Evolutionary conservation across 495 filamentous ascomycete genomes (phyloP).

Genomic region (Xylaria castorea): DNA sequence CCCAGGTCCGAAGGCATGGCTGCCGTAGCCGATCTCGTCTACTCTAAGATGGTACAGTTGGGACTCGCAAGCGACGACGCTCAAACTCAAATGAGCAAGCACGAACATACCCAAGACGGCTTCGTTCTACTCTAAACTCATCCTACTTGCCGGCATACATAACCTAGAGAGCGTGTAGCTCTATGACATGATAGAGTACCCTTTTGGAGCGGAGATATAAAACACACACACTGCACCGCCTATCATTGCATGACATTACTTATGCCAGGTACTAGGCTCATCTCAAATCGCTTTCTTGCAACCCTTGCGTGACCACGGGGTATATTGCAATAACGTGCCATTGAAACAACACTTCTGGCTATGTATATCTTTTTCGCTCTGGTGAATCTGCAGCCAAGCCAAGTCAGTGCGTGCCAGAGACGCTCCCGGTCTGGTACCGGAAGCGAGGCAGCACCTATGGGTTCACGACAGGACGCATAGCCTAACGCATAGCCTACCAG

Average conservation of each 20-base stretch:
- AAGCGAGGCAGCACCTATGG: slow-evolving; percentile 13
- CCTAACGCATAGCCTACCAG: slow-evolving; percentile 20
- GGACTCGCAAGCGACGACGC: slow-evolving; percentile 33
- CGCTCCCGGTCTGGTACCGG: slow-evolving; percentile 7
- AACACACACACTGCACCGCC: background rate
- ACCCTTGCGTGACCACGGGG: background rate
- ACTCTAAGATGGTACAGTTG: slow-evolving; percentile 39
- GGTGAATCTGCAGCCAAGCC: slow-evolving; percentile 17
- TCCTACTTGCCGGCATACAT: background rate
- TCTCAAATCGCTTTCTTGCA: slow-evolving; percentile 11
- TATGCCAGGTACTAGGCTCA: slow-evolving; percentile 20
- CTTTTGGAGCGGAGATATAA: slow-evolving; percentile 3
- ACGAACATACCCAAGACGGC: slow-evolving; percentile 21
- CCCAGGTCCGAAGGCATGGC: slow-evolving; percentile 43
- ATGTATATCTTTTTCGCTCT: background rate
- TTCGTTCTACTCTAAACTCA: slow-evolving; percentile 21
- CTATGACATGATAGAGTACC: background rate
- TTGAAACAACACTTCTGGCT: slow-evolving; percentile 5
- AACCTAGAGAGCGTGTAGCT: slow-evolving; percentile 5
- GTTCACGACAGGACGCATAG: slow-evolving; percentile 22
- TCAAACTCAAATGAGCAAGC: slow-evolving; percentile 30
- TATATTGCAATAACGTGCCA: slow-evolving; percentile 9
- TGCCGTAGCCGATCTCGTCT: slow-evolving; percentile 43
- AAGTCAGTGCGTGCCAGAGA: slow-evolving; percentile 1
- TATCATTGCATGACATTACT: background rate